Conservation (phyloP, 441 rosid species). For the Gossypium laxum region DNA sequence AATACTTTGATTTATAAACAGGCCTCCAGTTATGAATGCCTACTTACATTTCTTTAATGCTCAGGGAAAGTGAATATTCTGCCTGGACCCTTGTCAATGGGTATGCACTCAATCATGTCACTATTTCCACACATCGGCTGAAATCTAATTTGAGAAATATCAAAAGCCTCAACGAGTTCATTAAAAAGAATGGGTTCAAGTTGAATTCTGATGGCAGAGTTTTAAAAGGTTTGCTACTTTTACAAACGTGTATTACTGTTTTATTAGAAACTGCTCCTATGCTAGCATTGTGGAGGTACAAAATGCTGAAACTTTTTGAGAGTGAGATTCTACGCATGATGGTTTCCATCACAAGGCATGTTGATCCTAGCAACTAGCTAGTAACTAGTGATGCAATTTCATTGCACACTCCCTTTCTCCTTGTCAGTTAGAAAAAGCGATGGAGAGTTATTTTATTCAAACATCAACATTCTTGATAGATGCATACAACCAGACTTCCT, state of each 20-base stretch:
- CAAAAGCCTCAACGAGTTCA: constrained; percentile 49
- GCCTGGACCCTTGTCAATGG: constrained; percentile 97
- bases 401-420: not conserved
- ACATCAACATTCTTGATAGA: not conserved
- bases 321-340: not conserved
- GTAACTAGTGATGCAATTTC: not conserved
- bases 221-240: constrained; percentile 56
- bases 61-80: constrained; percentile 90
- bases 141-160: constrained; percentile 57
- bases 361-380: not conserved
- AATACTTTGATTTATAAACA: not conserved
- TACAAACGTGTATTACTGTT: not conserved
- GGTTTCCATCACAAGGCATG: not conserved
- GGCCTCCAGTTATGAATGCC: not conserved
- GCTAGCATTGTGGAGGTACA: not conserved
- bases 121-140: constrained; percentile 68
- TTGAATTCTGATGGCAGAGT: constrained; percentile 80
- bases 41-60: not conserved
- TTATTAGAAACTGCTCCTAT: not conserved
- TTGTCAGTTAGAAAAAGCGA: not conserved
- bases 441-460: not conserved
- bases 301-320: not conserved
- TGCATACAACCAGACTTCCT: not conserved
- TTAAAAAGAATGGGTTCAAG: constrained; percentile 53
- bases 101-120: constrained; percentile 81